Conservation (phyloP, 805 yeast genomes). For the Hanseniaspora occidentalis region DNA sequence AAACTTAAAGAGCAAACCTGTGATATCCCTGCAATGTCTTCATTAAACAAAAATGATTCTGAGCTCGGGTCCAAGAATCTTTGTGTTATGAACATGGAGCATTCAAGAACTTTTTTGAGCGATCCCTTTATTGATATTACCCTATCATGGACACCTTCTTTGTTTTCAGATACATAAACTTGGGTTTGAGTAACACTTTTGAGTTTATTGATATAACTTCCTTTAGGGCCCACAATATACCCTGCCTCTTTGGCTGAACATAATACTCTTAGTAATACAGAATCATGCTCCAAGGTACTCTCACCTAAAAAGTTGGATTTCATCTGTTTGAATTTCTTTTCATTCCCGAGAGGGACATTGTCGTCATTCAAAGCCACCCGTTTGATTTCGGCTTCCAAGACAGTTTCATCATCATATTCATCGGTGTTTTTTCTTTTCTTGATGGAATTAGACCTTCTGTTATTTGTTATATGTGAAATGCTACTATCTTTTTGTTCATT, state of each 20-base stretch:
- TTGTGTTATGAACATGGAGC: conserved; percentile 62
- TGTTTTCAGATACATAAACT: conserved; percentile 60
- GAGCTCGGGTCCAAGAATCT: conserved; percentile 8
- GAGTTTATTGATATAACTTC: conserved; percentile 56
- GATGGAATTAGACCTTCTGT: neutral
- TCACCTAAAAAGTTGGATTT: conserved; percentile 3
- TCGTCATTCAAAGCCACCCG: conserved; percentile 63
- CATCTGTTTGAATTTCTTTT: conserved; percentile 7
- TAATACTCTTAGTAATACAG: conserved; percentile 59
- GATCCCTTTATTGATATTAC: conserved; percentile 64
- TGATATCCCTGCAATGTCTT: too few species aligned
- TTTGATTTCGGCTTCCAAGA: conserved; percentile 41
- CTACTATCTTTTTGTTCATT: too few species aligned
- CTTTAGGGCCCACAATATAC: conserved; percentile 64
- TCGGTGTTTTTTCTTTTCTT: conserved; percentile 42
- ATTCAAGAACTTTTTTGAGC: conserved; percentile 68
- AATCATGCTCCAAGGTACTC: conserved; percentile 45
- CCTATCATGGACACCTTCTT: conserved; percentile 60
- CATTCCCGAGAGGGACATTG: neutral
- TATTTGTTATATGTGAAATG: neutral
- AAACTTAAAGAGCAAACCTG: conserved; percentile 42
- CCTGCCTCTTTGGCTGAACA: conserved; percentile 70
- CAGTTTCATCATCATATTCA: conserved; percentile 37
- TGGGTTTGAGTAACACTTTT: conserved; percentile 52
- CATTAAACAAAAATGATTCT: too few species aligned